phyloP scores from a whole-genome alignment of 75 land plant species.

The Adiantum capillusveneris region DNA sequence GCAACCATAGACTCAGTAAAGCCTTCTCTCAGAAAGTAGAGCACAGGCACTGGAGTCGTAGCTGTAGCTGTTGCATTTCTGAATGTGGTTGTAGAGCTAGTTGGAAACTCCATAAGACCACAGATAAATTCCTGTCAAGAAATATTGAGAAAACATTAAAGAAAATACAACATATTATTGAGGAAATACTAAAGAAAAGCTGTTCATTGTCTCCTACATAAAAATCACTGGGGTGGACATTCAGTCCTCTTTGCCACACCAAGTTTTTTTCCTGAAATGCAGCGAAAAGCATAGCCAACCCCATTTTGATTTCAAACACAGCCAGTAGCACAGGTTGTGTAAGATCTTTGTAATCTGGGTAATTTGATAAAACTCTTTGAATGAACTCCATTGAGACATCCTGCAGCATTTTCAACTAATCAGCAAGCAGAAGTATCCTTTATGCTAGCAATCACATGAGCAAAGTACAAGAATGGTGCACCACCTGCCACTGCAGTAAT shows the following conservation, averaged over 20 bases:
- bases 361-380: conserved; percentile 46
- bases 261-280: conserved; percentile 27
- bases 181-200: not conserved
- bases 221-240: conserved; percentile 21
- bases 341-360: conserved; percentile 49
- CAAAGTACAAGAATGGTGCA: not conserved
- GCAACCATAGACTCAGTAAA: not conserved
- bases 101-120: conserved; percentile 70
- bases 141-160: too few relatives aligned
- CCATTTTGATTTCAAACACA: conserved; percentile 85
- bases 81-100: not conserved
- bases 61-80: not conserved
- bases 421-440: too few relatives aligned
- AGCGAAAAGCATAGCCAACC: conserved; percentile 48
- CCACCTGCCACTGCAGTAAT: conserved; percentile 49
- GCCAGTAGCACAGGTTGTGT: conserved; percentile 78
- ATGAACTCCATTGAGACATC: conserved; percentile 48
- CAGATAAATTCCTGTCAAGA: conserved; percentile 32
- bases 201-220: conserved; percentile 4
- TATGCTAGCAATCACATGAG: too few relatives aligned
- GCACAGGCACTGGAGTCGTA: not conserved
- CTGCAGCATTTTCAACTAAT: conserved; percentile 37
- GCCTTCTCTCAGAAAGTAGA: not conserved
- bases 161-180: not conserved
- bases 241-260: conserved; percentile 8